Conservation (phyloP, 2,329 filamentous ascomycete genomes). For the Diaporthe sp. region DNA sequence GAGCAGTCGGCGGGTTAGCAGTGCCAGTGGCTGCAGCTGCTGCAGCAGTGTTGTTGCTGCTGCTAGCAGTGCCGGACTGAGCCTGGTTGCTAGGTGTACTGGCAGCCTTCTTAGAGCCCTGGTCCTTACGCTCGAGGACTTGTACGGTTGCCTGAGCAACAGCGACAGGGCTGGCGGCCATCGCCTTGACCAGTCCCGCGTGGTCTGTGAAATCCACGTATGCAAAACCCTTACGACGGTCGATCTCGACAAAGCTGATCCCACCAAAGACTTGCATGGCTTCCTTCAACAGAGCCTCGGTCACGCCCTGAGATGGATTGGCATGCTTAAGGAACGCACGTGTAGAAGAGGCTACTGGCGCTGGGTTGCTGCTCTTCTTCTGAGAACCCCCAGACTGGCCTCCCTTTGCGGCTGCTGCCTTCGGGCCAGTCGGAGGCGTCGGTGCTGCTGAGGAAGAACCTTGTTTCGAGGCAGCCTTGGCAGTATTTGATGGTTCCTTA, state of each 20-base stretch:
- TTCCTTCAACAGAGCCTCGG: constrained; percentile 80
- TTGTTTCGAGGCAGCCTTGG: constrained; percentile 38
- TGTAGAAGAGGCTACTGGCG: constrained; percentile 58
- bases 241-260: constrained; percentile 86
- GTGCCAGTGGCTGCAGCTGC: constrained; percentile 3
- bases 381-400: constrained; percentile 33
- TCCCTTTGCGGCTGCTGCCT: constrained; percentile 37
- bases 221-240: constrained; percentile 93
- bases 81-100: constrained; percentile 2
- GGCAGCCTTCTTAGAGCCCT: constrained; percentile 46
- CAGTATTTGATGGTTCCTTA: constrained; percentile 36
- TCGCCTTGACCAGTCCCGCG: constrained; percentile 78
- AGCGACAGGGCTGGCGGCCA: constrained; percentile 82
- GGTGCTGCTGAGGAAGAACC: constrained; percentile 40
- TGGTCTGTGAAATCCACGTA: constrained; percentile 89
- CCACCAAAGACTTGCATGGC: constrained; percentile 79
- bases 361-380: constrained; percentile 46
- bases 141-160: constrained; percentile 89
- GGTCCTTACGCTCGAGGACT: constrained; percentile 83
- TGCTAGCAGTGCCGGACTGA: background rate
- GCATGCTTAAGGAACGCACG: constrained; percentile 85
- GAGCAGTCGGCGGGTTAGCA: constrained; percentile 2
- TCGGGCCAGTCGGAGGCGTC: constrained; percentile 39
- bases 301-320: constrained; percentile 92
- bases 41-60: background rate